Conservation (phyloP, 176 grass and related monocot genomes). For the Hyparrhenia diplandra region DNA sequence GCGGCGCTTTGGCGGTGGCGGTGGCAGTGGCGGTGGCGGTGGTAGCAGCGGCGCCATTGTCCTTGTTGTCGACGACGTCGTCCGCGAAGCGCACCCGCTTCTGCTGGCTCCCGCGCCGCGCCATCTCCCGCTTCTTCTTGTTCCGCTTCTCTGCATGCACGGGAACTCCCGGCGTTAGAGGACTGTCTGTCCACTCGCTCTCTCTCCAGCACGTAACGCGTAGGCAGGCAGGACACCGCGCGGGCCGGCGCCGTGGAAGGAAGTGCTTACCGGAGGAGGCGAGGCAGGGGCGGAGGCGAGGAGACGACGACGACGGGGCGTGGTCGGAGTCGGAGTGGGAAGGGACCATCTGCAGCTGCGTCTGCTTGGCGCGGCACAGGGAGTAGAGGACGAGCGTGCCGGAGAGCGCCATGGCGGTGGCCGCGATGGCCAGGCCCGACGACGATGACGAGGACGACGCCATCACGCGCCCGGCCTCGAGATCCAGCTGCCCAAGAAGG, state of each 20-base stretch:
- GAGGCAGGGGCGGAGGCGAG: no score
- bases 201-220: not conserved
- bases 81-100: constrained; percentile 86
- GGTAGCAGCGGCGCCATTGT: not conserved
- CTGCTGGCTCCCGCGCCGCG: constrained; percentile 37
- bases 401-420: constrained; percentile 89
- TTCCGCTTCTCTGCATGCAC: constrained; percentile 54
- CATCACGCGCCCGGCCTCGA: constrained; percentile 1
- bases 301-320: no score
- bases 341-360: not conserved
- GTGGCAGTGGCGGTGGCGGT: not conserved
- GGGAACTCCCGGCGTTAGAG: not conserved
- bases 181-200: no score
- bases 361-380: constrained; percentile 60
- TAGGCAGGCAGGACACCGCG: no score
- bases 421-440: constrained; percentile 50
- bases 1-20: no score
- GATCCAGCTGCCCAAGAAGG: not conserved
- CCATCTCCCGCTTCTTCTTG: constrained; percentile 48
- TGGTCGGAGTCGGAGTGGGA: no score
- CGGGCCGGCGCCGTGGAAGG: no score
- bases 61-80: constrained; percentile 48
- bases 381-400: constrained; percentile 78
- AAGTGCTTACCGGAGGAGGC: constrained; percentile 47
- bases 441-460: not conserved